phyloP scores from a whole-genome alignment of 225 moss, liverwort and hornwort genomes.

The Lunularia cruciata region DNA sequence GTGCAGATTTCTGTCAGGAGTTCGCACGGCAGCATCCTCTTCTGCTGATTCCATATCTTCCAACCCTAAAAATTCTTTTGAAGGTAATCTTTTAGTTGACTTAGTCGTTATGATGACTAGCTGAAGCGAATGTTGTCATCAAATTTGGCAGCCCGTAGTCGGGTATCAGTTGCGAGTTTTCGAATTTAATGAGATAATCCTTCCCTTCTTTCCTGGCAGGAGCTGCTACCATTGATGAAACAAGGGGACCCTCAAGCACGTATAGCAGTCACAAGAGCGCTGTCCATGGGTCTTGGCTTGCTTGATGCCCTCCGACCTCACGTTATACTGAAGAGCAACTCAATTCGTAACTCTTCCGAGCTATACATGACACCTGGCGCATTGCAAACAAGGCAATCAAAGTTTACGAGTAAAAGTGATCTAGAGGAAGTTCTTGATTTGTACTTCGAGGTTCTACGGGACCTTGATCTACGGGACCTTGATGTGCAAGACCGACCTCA shows the following conservation, averaged over 20 bases:
- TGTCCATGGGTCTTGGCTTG: conserved; percentile 67
- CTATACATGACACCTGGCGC: no score
- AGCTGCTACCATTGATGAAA: conserved; percentile 69
- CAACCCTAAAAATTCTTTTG: conserved; percentile 66
- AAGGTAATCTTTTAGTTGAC: conserved; percentile 52
- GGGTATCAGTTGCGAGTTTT: no score
- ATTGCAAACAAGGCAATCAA: background rate
- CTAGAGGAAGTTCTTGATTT: conserved; percentile 67
- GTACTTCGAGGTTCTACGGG: conserved; percentile 82
- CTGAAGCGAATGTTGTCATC: background rate
- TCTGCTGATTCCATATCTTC: conserved; percentile 76
- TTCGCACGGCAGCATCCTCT: conserved; percentile 85
- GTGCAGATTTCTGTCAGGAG: conserved; percentile 86
- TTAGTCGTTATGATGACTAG: no score
- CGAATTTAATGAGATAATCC: background rate
- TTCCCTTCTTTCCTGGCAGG: conserved; percentile 42
- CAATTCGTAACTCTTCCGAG: conserved; percentile 6
- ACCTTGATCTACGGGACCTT: conserved; percentile 49
- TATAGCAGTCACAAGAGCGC: conserved; percentile 60
- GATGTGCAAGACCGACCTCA: conserved; percentile 75
- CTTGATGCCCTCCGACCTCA: conserved; percentile 92
- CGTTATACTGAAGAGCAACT: conserved; percentile 39
- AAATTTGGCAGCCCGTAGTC: no score
- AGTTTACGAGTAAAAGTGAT: conserved; percentile 31
- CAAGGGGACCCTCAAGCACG: conserved; percentile 78